Percentiles rank a stretch among this genome's conserved stretches.
phyloP scores from a whole-genome alignment of 1,284 basidiomycete species.

The Moesziomyces parantarcticus region DNA sequence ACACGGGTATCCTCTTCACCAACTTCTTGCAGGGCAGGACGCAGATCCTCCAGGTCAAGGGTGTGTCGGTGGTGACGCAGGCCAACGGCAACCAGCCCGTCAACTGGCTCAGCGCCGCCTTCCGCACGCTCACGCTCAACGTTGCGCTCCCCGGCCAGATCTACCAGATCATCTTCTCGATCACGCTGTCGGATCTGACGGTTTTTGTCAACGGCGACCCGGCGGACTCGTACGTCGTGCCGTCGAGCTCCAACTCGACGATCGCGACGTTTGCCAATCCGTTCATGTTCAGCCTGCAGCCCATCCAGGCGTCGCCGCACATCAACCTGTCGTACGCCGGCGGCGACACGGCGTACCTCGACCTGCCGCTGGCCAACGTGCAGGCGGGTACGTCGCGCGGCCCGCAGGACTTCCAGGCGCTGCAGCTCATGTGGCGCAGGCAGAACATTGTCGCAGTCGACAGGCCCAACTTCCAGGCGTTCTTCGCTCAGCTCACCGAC shows the following conservation, averaged over 20 bases:
- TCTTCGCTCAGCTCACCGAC: slow-evolving; percentile 76
- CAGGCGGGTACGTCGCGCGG: slow-evolving; percentile 77
- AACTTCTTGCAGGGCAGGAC: slow-evolving; percentile 77
- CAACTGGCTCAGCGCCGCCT: slow-evolving; percentile 77
- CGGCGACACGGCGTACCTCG: slow-evolving; percentile 74
- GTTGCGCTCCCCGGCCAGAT: slow-evolving; percentile 77
- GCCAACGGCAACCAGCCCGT: slow-evolving; percentile 71
- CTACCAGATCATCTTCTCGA: slow-evolving; percentile 78
- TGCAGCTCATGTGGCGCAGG: slow-evolving; percentile 72
- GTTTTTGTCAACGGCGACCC: slow-evolving; percentile 71
- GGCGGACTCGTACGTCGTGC: slow-evolving; percentile 50
- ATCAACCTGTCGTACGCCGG: slow-evolving; percentile 73
- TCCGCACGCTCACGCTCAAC: slow-evolving; percentile 76
- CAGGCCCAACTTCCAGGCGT: slow-evolving; percentile 72
- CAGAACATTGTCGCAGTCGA: slow-evolving; percentile 74
- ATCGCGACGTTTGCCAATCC: slow-evolving; percentile 79
- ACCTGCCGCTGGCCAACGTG: slow-evolving; percentile 71
- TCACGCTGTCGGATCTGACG: slow-evolving; percentile 75
- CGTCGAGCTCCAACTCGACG: slow-evolving; percentile 70
- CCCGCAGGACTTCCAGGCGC: slow-evolving; percentile 72
- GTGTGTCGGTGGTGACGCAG: slow-evolving; percentile 73
- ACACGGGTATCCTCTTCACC: slow-evolving; percentile 77
- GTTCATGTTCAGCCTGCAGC: slow-evolving; percentile 80
- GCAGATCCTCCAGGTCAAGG: slow-evolving; percentile 74
- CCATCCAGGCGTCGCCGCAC: slow-evolving; percentile 73